Evolutionary conservation across 345 rosid species (phyloP), one percentile per base, ranked within the genome.

Genomic region (Microthlaspi erraticum): DNA sequence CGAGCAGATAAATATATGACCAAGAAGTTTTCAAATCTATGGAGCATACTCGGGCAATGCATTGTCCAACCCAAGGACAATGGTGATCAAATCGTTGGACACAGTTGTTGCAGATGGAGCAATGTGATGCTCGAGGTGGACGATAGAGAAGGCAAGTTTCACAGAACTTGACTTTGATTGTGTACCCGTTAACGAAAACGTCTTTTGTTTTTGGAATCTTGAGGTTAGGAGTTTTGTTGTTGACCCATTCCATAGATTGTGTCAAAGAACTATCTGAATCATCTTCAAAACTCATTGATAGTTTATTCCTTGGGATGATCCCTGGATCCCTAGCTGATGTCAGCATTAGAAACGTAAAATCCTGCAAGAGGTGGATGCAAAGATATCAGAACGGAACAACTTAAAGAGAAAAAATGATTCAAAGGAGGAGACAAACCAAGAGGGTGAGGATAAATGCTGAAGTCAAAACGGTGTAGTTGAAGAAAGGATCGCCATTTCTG

Each of bases 31-130:
- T 31, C 36, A 34, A 13, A 50, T 5, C 4, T 19, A n/a, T 5
- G 3, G 14, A 18, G 49, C 62, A 82, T 88, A 94, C 99, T 83
- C 80, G 71, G 64, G 98, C 98, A 52, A 94, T 87, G 77, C 99
- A 94, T 39, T 94, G 99, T 55, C 99, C 98, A 45, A 94, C 93
- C 99, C 99, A 94, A 57, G 99, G 98, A 78, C 99, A 94, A 75
- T 94, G 99, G 58, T 94, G 99, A 61, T 94, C 99, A 70, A 91
- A 94, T 73, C 83, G 88, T 68, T 94, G 86, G 46, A 94, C 95
- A 44, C 99, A 94, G 77, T 91, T 94, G 68, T 94, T 87, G 60
- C 99, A 94, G 62, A 86, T 88, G 17, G 99, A 91, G 64, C 99
- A 94, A 75, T 94, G 99, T 78, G 99, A 94, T 78, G 95, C 87